Base-by-base conservation (phyloP, 2,329 filamentous ascomycete genomes). In the Aplosporella prunicola region DNA sequence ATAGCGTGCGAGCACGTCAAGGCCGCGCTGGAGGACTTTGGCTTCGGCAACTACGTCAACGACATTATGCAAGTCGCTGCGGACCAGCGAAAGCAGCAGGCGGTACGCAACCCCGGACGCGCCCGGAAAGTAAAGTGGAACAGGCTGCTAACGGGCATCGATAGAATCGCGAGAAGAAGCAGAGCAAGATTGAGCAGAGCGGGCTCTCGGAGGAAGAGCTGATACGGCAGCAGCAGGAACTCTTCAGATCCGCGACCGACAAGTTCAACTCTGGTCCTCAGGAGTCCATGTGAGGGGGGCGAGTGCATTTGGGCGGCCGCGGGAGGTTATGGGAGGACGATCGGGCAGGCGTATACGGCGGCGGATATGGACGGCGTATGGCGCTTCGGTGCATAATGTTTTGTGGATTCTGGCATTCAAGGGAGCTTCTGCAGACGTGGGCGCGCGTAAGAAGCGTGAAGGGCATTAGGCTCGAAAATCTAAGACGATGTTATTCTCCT, bases 1-100 rank as follows among this genome's bases (percentile, higher is more conserved):
- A 98, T 98, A 51, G 89, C 89, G 9, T 93, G 86, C 60, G 91
- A 98, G 53, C 91, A 98, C 66, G 93, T 98, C 51, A 93, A 89
- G 55, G 89, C 89, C 55, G 91, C 91, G 1, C 73, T 98, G 27
- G 83, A 89, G 51, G 84, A 93, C 52, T 75, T 98, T 14, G 91
- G 89, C 2, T 98, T 96, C 59, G 74, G 79, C 8, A 87, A 94
- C 50, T 98, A 96, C 55, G 83, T 98, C 5, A 77, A 81, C 11
- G 83, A 88, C 42, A 85, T 98, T 9, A 65, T 87, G 39, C 83
- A 86, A 48, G 86, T 91, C 8, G 88, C 88, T 2, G 80, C 80
- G 38, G 84, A 93, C 55, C 91, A 95, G 60, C 95, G 93, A 62
- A 87, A 93, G 56, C 79, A 82, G 36, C 77, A 95, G 59, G 93